phyloP scores from a whole-genome alignment of 441 rosid genomes.

The Jatropha podagrica region DNA sequence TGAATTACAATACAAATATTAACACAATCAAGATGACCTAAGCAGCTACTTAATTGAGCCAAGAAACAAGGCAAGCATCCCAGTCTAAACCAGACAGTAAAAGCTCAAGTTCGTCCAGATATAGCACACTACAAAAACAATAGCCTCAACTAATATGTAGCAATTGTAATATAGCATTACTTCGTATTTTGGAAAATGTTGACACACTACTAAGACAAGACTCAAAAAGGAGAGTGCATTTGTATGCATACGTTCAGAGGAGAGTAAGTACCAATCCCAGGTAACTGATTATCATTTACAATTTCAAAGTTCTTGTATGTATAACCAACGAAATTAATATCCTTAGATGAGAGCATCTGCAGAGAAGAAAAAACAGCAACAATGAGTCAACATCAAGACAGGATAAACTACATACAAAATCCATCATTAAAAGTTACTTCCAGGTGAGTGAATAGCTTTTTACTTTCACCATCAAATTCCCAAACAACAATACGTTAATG shows the following conservation, averaged over 20 bases:
- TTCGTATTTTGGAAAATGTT: not conserved
- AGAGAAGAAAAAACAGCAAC: slow-evolving; percentile 17
- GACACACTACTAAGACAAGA: not conserved
- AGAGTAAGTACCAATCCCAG: slow-evolving; percentile 66
- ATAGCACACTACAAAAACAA: not conserved
- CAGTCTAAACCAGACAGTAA: slow-evolving; percentile 3
- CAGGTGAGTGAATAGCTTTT: not conserved
- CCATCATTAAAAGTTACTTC: slow-evolving; percentile 4
- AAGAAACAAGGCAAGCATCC: not conserved
- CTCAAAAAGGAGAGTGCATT: not conserved
- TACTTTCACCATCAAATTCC: not conserved
- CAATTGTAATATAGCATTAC: not conserved
- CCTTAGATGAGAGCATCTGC: slow-evolving; percentile 98
- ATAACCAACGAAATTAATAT: slow-evolving; percentile 90
- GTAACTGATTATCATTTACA: slow-evolving; percentile 72
- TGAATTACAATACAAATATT: not conserved
- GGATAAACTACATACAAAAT: slow-evolving; percentile 4
- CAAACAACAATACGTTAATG: not conserved
- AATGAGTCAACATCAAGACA: not conserved
- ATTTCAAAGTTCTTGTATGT: slow-evolving; percentile 96
- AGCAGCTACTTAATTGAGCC: not conserved
- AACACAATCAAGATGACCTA: not conserved
- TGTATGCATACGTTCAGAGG: not conserved
- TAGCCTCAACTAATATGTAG: not conserved
- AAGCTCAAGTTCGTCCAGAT: not conserved